Conservation (phyloP, 371 early-diverging fungal genomes). For the Syncephalis fuscata region DNA sequence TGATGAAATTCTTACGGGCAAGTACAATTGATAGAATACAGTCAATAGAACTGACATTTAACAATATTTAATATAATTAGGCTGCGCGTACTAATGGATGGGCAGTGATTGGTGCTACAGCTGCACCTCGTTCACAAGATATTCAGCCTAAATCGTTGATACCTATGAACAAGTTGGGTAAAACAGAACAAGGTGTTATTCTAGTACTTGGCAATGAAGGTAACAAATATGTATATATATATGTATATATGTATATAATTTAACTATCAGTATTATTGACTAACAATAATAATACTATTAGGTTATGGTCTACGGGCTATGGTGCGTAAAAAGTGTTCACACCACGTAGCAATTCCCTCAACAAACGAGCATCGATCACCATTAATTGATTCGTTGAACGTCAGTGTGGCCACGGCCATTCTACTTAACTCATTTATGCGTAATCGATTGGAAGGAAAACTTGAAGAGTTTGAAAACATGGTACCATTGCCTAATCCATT, state of each 20-base stretch:
- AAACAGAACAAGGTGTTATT: conserved; percentile 13
- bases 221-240: not conserved
- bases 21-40: not conserved
- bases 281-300: no score
- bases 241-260: no score
- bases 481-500: no score
- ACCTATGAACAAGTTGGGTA: conserved; percentile 9
- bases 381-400: not conserved
- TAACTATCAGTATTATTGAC: no score
- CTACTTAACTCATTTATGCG: no score
- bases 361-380: not conserved
- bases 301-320: not conserved
- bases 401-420: not conserved
- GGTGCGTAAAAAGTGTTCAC: not conserved
- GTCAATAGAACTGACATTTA: not conserved
- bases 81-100: conserved; percentile 20
- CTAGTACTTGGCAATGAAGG: conserved; percentile 45
- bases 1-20: conserved; percentile 24
- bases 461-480: no score
- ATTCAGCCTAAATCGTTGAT: conserved; percentile 7
- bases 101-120: conserved; percentile 29
- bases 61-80: not conserved
- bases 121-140: conserved; percentile 9
- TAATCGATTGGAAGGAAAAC: no score
- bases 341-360: not conserved